These are phyloP conservation scores for Dacryopinax spathularia DNA, from an alignment of 768 basidiomycete genomes.

Conservation along the genomic window DNA sequence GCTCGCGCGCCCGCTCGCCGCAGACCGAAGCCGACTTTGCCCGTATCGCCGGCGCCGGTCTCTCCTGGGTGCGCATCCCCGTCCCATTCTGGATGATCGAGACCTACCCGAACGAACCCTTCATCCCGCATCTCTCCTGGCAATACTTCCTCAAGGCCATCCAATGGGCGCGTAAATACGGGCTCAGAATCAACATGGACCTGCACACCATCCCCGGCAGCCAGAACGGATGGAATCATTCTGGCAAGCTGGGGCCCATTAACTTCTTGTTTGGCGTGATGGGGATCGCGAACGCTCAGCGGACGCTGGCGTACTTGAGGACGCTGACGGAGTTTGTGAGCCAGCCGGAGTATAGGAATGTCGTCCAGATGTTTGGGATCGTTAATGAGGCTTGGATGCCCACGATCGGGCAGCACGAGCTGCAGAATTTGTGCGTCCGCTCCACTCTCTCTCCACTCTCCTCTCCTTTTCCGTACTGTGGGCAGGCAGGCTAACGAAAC, in stretches of 20 bases:
- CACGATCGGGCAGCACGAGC: slow-evolving; percentile 38
- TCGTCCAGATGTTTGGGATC: slow-evolving; percentile 35
- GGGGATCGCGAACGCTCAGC: slow-evolving; percentile 76
- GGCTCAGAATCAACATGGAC: slow-evolving; percentile 69
- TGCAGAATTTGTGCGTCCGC: slow-evolving; percentile 45
- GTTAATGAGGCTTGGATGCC: slow-evolving; percentile 45
- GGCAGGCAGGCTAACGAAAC: not conserved
- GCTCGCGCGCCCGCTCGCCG: not conserved
- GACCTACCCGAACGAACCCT: slow-evolving; percentile 60
- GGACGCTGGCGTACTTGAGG: slow-evolving; percentile 62
- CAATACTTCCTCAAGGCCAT: slow-evolving; percentile 65
- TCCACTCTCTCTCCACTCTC: not conserved
- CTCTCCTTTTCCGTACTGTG: not conserved
- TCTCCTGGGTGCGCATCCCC: slow-evolving; percentile 72
- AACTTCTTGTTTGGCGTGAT: slow-evolving; percentile 59
- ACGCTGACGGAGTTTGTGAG: slow-evolving; percentile 66
- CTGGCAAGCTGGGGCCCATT: slow-evolving; percentile 37
- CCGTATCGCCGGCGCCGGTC: slow-evolving; percentile 71
- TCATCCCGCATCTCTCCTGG: slow-evolving; percentile 60
- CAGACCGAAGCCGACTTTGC: slow-evolving; percentile 86
- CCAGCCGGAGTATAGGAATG: slow-evolving; percentile 53
- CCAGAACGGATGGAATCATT: slow-evolving; percentile 59
- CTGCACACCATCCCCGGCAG: slow-evolving; percentile 66
- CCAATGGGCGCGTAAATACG: slow-evolving; percentile 80
- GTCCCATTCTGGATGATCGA: slow-evolving; percentile 81